phyloP scores from a whole-genome alignment of 768 basidiomycete species.

The Amanita subjunquillea region DNA sequence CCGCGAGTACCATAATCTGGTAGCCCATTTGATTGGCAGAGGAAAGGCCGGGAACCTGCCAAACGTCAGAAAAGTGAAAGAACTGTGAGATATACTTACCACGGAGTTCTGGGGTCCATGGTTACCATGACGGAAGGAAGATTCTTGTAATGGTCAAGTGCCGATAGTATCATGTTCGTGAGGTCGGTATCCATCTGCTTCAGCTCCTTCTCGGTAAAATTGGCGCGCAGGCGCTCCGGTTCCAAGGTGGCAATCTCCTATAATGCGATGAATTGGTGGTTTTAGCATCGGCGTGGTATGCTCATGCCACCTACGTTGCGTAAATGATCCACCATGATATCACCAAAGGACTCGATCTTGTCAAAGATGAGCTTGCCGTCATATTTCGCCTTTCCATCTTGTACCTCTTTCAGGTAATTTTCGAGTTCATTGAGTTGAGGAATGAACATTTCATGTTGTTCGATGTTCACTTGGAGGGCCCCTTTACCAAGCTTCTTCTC shows the following conservation, averaged over 20 bases:
- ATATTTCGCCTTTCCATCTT: conserved; percentile 46
- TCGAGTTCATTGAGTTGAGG: conserved; percentile 15
- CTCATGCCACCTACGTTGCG: conserved; percentile 10
- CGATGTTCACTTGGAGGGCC: conserved; percentile 14
- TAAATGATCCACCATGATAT: conserved; percentile 17
- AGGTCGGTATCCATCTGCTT: conserved; percentile 13
- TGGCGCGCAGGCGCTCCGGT: conserved; percentile 14
- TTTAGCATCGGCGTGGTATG: background rate
- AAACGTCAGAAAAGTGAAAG: background rate
- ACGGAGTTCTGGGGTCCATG: conserved; percentile 12
- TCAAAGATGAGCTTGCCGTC: conserved; percentile 19
- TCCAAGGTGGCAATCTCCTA: conserved; percentile 19
- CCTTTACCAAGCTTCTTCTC: conserved; percentile 17
- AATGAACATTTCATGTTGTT: conserved; percentile 18
- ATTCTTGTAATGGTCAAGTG: conserved; percentile 12
- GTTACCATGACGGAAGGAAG: conserved; percentile 15
- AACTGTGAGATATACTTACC: conserved; percentile 8
- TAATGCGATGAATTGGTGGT: background rate
- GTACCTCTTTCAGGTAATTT: conserved; percentile 39
- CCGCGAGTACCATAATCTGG: conserved; percentile 14
- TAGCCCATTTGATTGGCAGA: conserved; percentile 12
- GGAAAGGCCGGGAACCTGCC: conserved; percentile 20
- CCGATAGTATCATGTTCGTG: conserved; percentile 11
- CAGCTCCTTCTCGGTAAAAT: conserved; percentile 16
- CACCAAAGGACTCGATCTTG: conserved; percentile 17